phyloP scores from a whole-genome alignment of 805 yeast species.

The Wickerhamiella lipophila region DNA sequence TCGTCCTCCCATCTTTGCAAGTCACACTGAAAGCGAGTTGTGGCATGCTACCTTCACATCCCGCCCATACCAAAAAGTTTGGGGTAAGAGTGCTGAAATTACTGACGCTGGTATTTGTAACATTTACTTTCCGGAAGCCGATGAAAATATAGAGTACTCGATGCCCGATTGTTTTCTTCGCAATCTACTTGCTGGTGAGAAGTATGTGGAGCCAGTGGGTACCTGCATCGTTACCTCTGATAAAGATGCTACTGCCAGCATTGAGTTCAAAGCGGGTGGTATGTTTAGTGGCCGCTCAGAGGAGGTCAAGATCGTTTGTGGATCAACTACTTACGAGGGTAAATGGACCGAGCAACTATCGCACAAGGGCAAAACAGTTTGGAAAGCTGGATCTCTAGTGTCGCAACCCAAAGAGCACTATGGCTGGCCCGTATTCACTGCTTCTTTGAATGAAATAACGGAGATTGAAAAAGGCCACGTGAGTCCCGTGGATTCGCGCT shows the following conservation, averaged over 20 bases:
- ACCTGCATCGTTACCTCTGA: conserved; percentile 54
- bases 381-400: conserved; percentile 62
- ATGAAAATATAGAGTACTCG: conserved; percentile 63
- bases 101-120: conserved; percentile 58
- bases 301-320: conserved; percentile 29
- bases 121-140: conserved; percentile 44
- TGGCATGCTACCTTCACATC: conserved; percentile 43
- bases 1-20: conserved; percentile 75
- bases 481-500: conserved; percentile 81
- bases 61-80: conserved; percentile 63
- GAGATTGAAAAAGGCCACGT: conserved; percentile 47
- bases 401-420: conserved; percentile 48
- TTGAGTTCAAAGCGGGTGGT: conserved; percentile 68
- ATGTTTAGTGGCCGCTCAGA: conserved; percentile 83
- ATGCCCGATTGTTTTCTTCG: conserved; percentile 75
- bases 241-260: conserved; percentile 53
- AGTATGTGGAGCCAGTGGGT: conserved; percentile 77
- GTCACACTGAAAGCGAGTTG: conserved; percentile 52
- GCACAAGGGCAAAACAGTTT: conserved; percentile 32
- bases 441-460: conserved; percentile 69
- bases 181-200: conserved; percentile 88
- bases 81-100: conserved; percentile 89
- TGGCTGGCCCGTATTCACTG: conserved; percentile 78
- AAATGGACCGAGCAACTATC: conserved; percentile 59
- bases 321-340: conserved; percentile 38